phyloP scores from a whole-genome alignment of 805 yeast species.

The Ogataea paradorogensis region DNA sequence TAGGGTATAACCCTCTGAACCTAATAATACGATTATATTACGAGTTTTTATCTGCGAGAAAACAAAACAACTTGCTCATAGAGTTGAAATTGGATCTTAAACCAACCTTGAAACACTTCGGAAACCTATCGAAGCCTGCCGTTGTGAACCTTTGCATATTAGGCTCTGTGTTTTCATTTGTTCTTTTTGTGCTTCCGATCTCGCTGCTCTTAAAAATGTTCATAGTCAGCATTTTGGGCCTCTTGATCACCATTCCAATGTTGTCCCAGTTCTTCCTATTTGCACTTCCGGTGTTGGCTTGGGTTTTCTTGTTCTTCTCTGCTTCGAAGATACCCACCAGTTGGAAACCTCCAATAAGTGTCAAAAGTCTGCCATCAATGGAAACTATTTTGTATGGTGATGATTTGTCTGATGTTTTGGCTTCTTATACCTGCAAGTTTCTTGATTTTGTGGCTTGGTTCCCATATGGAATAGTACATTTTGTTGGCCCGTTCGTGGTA shows the following conservation, averaged over 20 bases:
- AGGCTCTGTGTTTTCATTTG: constrained; percentile 52
- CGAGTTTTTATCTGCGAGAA: constrained; percentile 19
- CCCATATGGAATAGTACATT: constrained; percentile 89
- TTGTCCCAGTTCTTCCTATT: constrained; percentile 81
- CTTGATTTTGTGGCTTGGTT: constrained; percentile 90
- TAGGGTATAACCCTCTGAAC: constrained; percentile 15
- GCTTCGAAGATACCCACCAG: constrained; percentile 69
- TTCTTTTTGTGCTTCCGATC: constrained; percentile 57
- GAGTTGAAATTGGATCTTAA: constrained; percentile 19
- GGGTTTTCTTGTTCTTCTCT: constrained; percentile 81
- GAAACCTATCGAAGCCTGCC: constrained; percentile 34
- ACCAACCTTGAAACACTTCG: constrained; percentile 24
- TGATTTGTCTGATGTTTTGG: constrained; percentile 77
- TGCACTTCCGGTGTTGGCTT: constrained; percentile 79
- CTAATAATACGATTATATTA: constrained; percentile 20
- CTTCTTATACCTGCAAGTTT: constrained; percentile 60
- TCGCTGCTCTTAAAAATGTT: constrained; percentile 37
- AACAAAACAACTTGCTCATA: constrained; percentile 20
- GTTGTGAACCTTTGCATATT: constrained; percentile 39
- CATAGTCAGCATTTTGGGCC: constrained; percentile 39
- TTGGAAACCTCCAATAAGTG: constrained; percentile 86
- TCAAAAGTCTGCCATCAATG: constrained; percentile 83
- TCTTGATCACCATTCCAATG: constrained; percentile 62
- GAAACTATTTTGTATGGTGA: constrained; percentile 93
- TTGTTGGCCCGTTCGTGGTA: constrained; percentile 80